phyloP scores from a whole-genome alignment of 139 green algal species.

The Coccomyxa sp. region DNA sequence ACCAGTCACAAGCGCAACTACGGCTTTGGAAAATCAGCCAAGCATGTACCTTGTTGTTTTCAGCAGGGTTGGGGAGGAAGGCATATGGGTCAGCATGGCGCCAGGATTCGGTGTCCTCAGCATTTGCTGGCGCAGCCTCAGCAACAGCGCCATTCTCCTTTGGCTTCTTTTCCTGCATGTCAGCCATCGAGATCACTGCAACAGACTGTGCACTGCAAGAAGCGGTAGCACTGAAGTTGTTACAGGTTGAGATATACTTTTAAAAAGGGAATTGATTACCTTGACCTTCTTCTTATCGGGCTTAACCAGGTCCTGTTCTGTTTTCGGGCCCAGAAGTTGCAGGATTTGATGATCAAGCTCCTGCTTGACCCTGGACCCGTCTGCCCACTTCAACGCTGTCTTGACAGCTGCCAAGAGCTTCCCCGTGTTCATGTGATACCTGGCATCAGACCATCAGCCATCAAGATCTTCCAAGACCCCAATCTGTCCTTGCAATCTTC shows the following conservation, averaged over 20 bases:
- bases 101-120: not conserved
- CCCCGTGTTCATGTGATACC: conserved; percentile 6
- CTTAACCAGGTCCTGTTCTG: conserved; percentile 72
- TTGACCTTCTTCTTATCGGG: conserved; percentile 65
- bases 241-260: not conserved
- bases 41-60: conserved; percentile 69
- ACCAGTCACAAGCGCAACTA: not conserved
- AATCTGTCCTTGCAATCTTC: too few species aligned
- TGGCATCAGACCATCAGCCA: not conserved
- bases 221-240: not conserved
- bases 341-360: conserved; percentile 50
- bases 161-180: conserved; percentile 21
- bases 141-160: not conserved
- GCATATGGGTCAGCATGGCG: conserved; percentile 62
- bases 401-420: conserved; percentile 32
- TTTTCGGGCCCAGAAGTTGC: conserved; percentile 81
- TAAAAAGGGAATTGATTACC: not conserved
- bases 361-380: conserved; percentile 49
- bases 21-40: not conserved
- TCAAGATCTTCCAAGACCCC: not conserved
- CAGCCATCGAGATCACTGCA: not conserved
- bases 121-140: conserved; percentile 7
- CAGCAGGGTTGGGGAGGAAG: conserved; percentile 76
- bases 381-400: conserved; percentile 74
- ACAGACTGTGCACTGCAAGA: not conserved